Conservation (phyloP, 169 alveolate species). For the Neospora caninum region DNA sequence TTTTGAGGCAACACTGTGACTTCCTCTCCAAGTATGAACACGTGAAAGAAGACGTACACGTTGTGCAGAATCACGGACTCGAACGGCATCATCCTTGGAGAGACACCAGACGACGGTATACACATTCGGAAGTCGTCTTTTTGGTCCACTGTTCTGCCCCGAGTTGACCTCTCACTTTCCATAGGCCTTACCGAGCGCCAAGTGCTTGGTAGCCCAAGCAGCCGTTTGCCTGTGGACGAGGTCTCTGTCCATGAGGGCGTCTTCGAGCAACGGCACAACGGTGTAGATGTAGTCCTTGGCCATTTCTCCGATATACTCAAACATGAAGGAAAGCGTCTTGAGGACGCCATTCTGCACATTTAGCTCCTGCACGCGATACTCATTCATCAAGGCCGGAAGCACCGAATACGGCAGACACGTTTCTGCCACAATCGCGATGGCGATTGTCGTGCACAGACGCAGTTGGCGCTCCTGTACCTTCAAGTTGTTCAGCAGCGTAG, state of each 20-base stretch:
- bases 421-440: constrained; percentile 99
- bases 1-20: no score
- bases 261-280: constrained; percentile 96
- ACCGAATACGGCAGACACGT: constrained; percentile 99
- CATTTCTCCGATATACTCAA: constrained; percentile 93
- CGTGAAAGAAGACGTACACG: no score
- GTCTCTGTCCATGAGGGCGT: constrained; percentile 99
- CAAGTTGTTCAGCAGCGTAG: constrained; percentile 87
- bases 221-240: constrained; percentile 99
- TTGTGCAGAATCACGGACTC: no score
- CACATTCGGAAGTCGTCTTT: no score
- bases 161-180: no score
- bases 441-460: constrained; percentile 86
- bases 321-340: constrained; percentile 98
- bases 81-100: no score
- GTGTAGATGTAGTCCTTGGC: constrained; percentile 98
- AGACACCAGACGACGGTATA: no score
- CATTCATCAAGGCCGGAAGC: constrained; percentile 99
- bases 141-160: no score
- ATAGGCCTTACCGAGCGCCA: constrained; percentile 93
- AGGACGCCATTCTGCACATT: constrained; percentile 99
- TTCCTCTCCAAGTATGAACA: no score
- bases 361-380: constrained; percentile 98
- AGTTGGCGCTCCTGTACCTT: constrained; percentile 99
- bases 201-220: constrained; percentile 97